Evolutionary conservation across 2,329 filamentous ascomycete genomes (phyloP).

Genomic region (Fusarium sp.): DNA sequence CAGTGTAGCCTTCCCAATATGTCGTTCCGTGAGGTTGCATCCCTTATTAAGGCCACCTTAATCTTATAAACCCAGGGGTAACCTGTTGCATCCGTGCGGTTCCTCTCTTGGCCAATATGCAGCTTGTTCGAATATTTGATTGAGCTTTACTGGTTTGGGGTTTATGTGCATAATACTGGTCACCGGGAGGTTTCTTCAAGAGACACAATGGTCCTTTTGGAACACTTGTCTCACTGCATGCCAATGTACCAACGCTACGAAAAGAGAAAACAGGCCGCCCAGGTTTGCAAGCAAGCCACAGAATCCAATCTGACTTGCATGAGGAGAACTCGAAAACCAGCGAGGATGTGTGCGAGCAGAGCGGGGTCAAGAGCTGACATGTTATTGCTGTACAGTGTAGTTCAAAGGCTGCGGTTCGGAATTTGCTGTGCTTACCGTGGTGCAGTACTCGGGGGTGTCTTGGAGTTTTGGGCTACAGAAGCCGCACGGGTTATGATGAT

Average conservation of each 20-base stretch:
- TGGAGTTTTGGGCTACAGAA: constrained; percentile 2
- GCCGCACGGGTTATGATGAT: constrained; percentile 28
- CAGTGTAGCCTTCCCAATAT: constrained; percentile 3
- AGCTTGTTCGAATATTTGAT: constrained; percentile 8
- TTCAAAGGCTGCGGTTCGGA: constrained; percentile 2
- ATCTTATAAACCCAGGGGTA: constrained; percentile 17
- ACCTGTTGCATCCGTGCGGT: background rate
- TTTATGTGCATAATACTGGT: constrained; percentile 29
- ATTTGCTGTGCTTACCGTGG: background rate
- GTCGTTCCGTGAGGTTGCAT: constrained; percentile 1
- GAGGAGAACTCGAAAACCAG: constrained; percentile 15
- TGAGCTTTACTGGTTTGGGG: constrained; percentile 22
- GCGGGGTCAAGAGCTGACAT: constrained; percentile 34
- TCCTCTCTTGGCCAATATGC: background rate
- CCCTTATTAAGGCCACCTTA: constrained; percentile 6
- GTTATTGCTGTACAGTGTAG: constrained; percentile 36
- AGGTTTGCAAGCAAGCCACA: constrained; percentile 1
- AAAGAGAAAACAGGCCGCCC: background rate
- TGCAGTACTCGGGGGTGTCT: constrained; percentile 4
- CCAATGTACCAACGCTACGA: background rate
- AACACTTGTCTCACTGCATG: background rate
- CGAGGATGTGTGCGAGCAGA: constrained; percentile 20
- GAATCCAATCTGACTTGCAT: constrained; percentile 34
- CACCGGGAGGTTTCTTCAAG: constrained; percentile 3
- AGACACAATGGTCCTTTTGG: background rate